Conservation (phyloP, 2,329 filamentous ascomycete genomes). For the Xylaria sp. region DNA sequence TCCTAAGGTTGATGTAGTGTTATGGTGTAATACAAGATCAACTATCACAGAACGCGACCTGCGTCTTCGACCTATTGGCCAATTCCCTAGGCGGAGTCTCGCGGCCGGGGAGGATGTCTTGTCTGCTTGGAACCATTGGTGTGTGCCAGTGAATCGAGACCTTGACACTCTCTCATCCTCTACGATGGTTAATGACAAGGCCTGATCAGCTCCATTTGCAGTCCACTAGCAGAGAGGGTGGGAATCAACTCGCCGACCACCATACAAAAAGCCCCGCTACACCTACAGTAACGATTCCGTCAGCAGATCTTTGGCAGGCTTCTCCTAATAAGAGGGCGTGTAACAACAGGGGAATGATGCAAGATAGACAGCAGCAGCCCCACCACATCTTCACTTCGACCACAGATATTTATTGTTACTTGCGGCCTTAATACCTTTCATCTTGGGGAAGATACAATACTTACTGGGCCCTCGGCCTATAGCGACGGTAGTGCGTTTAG, state of each 20-base stretch:
- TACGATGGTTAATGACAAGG: background rate
- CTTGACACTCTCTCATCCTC: background rate
- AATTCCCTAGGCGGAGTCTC: background rate
- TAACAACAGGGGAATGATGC: slow-evolving; percentile 34
- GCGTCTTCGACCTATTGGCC: slow-evolving; percentile 7
- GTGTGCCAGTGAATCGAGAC: background rate
- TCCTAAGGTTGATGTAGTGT: background rate
- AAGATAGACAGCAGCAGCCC: slow-evolving; percentile 38
- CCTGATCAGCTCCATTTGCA: background rate
- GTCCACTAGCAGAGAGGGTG: slow-evolving; percentile 9
- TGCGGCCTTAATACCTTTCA: slow-evolving; percentile 31
- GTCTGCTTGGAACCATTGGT: background rate
- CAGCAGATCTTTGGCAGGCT: slow-evolving; percentile 41
- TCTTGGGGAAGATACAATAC: slow-evolving; percentile 35
- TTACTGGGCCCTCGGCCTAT: slow-evolving; percentile 16
- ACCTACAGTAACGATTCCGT: slow-evolving; percentile 41
- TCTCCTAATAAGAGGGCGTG: slow-evolving; percentile 37
- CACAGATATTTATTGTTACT: slow-evolving; percentile 33
- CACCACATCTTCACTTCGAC: slow-evolving; percentile 36
- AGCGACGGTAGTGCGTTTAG: slow-evolving; percentile 29
- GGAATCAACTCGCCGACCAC: slow-evolving; percentile 30
- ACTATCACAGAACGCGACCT: slow-evolving; percentile 10
- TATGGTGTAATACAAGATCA: slow-evolving; percentile 3
- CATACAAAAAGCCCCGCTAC: slow-evolving; percentile 41
- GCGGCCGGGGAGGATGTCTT: background rate